Percentiles rank a stretch among this genome's conserved stretches.
These are phyloP conservation scores for Apiotrichum akiyoshidainum DNA, from an alignment of 1,284 basidiomycete genomes.

Conservation along the genomic window DNA sequence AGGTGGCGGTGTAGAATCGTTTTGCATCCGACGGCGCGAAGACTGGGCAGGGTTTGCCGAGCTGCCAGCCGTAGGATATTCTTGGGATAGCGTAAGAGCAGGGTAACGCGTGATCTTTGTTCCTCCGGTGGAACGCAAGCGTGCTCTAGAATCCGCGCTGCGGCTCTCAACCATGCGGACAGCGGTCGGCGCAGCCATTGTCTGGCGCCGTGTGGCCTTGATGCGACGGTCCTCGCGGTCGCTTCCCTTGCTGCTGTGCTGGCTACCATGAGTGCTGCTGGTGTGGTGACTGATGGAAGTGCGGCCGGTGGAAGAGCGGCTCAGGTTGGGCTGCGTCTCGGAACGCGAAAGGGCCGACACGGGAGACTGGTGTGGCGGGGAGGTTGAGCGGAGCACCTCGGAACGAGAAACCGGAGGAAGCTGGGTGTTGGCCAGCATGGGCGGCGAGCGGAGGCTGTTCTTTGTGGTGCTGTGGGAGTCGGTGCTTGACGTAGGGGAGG, in stretches of 20 bases:
- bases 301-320: slow-evolving; percentile 8
- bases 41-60: neutral
- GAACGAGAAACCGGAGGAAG: neutral
- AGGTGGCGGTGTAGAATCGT: slow-evolving; percentile 6
- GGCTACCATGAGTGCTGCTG: too few relatives aligned
- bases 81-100: slow-evolving; percentile 7
- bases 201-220: slow-evolving; percentile 9
- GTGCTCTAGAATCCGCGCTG: slow-evolving; percentile 32
- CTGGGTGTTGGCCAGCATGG: slow-evolving; percentile 1
- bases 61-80: slow-evolving; percentile 10
- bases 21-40: neutral
- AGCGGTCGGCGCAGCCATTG: slow-evolving; percentile 31
- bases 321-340: slow-evolving; percentile 12
- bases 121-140: slow-evolving; percentile 18
- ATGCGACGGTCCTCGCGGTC: slow-evolving; percentile 18
- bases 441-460: slow-evolving; percentile 7
- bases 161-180: slow-evolving; percentile 38
- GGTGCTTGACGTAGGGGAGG: slow-evolving; percentile 7
- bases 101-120: slow-evolving; percentile 18
- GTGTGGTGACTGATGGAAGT: neutral
- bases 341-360: neutral
- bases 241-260: slow-evolving; percentile 5
- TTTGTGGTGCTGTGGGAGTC: slow-evolving; percentile 10
- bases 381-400: neutral
- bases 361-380: slow-evolving; percentile 12